phyloP scores from a whole-genome alignment of 2,329 filamentous ascomycete species.

The Penicillium sp. region DNA sequence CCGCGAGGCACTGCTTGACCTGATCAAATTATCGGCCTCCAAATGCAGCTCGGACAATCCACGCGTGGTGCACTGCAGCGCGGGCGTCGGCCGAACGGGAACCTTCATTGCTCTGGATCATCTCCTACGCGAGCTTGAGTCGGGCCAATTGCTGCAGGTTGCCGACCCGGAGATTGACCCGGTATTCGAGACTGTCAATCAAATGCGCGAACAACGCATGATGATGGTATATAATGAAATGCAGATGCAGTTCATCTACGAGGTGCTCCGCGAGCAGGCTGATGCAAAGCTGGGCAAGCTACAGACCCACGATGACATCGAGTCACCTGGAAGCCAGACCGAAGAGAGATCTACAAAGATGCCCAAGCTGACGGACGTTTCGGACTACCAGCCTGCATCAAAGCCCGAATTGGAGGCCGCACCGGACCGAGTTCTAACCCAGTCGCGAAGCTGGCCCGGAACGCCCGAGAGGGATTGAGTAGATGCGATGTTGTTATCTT shows the following conservation, averaged over 20 bases:
- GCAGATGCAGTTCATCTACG: constrained; percentile 85
- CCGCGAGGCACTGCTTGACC: constrained; percentile 46
- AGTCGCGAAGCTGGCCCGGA: constrained; percentile 26
- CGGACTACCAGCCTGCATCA: constrained; percentile 26
- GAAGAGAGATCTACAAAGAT: constrained; percentile 35
- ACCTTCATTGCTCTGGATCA: constrained; percentile 97
- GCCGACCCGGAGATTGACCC: constrained; percentile 55
- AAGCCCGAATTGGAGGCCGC: constrained; percentile 37
- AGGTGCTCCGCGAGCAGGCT: constrained; percentile 63
- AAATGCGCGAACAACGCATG: constrained; percentile 77
- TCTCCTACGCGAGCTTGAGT: constrained; percentile 72
- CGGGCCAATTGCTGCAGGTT: constrained; percentile 58
- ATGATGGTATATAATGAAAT: constrained; percentile 90
- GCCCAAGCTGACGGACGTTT: constrained; percentile 30
- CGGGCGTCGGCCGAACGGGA: constrained; percentile 87
- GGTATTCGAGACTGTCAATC: constrained; percentile 72
- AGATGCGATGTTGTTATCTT: constrained; percentile 5
- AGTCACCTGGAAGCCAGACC: constrained; percentile 17
- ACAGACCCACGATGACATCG: neutral
- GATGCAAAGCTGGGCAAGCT: constrained; percentile 32
- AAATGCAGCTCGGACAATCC: constrained; percentile 56
- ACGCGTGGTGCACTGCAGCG: constrained; percentile 80
- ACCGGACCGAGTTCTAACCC: constrained; percentile 21
- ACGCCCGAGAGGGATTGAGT: constrained; percentile 31
- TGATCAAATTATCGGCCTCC: constrained; percentile 47